Conservation (phyloP, 1,284 basidiomycete genomes). For the Athelia sp. region DNA sequence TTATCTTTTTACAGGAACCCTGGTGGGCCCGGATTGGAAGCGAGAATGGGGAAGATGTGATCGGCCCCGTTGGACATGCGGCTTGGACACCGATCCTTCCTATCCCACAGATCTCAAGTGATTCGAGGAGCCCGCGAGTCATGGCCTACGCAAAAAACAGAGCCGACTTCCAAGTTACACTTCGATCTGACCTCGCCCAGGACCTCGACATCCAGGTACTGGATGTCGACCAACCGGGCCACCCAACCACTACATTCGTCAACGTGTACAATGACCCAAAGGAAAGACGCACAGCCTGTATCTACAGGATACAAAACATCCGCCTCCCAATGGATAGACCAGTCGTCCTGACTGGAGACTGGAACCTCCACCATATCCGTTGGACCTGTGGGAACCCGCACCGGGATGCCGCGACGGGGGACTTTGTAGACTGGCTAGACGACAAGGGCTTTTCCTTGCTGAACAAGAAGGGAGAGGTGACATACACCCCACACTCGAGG, state of each 20-base stretch:
- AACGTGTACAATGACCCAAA: conserved; percentile 21
- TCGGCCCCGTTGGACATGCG: conserved; percentile 10
- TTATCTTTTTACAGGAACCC: no score
- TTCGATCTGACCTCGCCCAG: conserved; percentile 18
- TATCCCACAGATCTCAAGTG: background rate
- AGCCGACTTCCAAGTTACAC: conserved; percentile 15
- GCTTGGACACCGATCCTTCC: conserved; percentile 20
- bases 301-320: conserved; percentile 7
- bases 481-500: no score
- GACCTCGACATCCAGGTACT: conserved; percentile 23
- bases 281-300: conserved; percentile 2
- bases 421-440: conserved; percentile 19
- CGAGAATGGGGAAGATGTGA: no score
- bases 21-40: no score
- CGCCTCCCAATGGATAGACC: conserved; percentile 10
- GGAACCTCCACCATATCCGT: no score
- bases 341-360: conserved; percentile 19
- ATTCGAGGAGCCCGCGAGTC: conserved; percentile 11
- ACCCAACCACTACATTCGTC: conserved; percentile 15
- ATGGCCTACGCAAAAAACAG: conserved; percentile 12
- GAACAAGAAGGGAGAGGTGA: conserved; percentile 16
- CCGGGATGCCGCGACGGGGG: background rate
- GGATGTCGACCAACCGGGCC: conserved; percentile 13
- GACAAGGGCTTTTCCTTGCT: conserved; percentile 10
- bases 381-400: conserved; percentile 12